phyloP scores from a whole-genome alignment of 257 asterid species.

The Henckelia pumila region DNA sequence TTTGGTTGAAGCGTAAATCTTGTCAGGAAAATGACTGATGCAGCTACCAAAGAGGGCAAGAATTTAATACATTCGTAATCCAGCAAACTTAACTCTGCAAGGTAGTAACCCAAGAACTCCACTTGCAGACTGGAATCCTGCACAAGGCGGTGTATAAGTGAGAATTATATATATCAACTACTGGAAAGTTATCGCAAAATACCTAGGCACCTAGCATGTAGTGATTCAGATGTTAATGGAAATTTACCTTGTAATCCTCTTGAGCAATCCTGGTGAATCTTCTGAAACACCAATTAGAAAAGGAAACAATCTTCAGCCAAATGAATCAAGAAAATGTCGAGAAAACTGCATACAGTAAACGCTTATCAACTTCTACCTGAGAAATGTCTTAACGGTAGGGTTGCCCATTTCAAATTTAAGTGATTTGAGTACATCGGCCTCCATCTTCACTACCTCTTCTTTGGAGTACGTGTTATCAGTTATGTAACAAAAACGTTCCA shows the following conservation, averaged over 20 bases:
- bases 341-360: not conserved
- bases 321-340: not conserved
- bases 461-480: slow-evolving; percentile 67
- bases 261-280: slow-evolving; percentile 50
- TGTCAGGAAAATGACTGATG: slow-evolving; percentile 66
- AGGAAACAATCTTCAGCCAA: slow-evolving; percentile 23
- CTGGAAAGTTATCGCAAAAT: not conserved
- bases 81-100: slow-evolving; percentile 75
- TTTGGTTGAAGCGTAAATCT: slow-evolving; percentile 55
- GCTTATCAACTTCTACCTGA: slow-evolving; percentile 38
- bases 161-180: slow-evolving; percentile 14
- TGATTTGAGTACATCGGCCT: slow-evolving; percentile 66
- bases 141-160: slow-evolving; percentile 20
- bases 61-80: slow-evolving; percentile 70
- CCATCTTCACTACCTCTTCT: slow-evolving; percentile 82
- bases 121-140: slow-evolving; percentile 51
- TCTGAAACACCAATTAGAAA: slow-evolving; percentile 40
- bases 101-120: slow-evolving; percentile 80
- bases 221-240: not conserved
- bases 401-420: slow-evolving; percentile 84
- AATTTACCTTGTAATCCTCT: slow-evolving; percentile 54
- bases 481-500: slow-evolving; percentile 69
- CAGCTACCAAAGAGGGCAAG: slow-evolving; percentile 84
- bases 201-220: not conserved
- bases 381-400: slow-evolving; percentile 76